These are phyloP conservation scores for Penicillium griseofulvum DNA, from an alignment of 2,329 filamentous ascomycete species.

Conservation along the genomic window DNA sequence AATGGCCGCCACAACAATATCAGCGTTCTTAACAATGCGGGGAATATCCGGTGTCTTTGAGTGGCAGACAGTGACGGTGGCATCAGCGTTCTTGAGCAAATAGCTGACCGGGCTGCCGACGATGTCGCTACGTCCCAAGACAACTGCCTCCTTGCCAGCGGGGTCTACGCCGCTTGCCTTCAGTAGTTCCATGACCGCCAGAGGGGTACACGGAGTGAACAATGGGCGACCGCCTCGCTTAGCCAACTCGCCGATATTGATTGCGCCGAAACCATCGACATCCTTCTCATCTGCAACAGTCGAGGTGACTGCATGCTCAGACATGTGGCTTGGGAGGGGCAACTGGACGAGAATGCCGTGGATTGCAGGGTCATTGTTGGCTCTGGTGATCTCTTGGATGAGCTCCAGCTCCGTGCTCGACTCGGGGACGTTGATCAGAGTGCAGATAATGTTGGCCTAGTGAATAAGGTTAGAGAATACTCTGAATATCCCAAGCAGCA, in stretches of 20 bases:
- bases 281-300: constrained; percentile 92
- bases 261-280: constrained; percentile 92
- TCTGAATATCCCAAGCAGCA: neutral
- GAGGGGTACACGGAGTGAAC: constrained; percentile 93
- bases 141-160: constrained; percentile 87
- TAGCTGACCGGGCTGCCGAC: constrained; percentile 97
- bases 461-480: constrained; percentile 6
- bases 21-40: constrained; percentile 74
- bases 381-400: constrained; percentile 71
- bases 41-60: constrained; percentile 76
- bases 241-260: constrained; percentile 93
- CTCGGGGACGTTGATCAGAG: constrained; percentile 79
- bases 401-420: constrained; percentile 80
- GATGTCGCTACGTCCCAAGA: constrained; percentile 92
- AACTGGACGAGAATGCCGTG: constrained; percentile 94
- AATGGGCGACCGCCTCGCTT: constrained; percentile 88
- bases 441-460: constrained; percentile 87
- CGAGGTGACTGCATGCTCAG: constrained; percentile 86
- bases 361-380: constrained; percentile 83
- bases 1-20: constrained; percentile 89
- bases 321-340: constrained; percentile 82
- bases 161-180: constrained; percentile 79
- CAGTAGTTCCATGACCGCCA: constrained; percentile 93
- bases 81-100: constrained; percentile 89
- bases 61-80: constrained; percentile 95